These are phyloP conservation scores for Blepharisma undulans DNA, from an alignment of 169 alveolate genomes.

Conservation along the genomic window DNA sequence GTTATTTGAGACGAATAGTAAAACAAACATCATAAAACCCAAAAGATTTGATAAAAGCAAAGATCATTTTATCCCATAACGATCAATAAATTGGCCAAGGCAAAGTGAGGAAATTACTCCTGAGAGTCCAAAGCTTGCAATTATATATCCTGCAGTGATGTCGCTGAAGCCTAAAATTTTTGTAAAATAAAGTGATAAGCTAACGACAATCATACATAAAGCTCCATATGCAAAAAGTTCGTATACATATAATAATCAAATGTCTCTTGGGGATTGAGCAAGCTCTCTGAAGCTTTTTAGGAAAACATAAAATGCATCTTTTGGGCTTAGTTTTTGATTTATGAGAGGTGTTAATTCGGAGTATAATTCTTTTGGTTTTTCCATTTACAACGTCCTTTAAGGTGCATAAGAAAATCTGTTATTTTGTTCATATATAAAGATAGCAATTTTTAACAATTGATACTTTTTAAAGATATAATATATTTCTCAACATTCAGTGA, in stretches of 20 bases:
- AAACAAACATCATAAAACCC: background rate
- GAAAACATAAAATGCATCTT: background rate
- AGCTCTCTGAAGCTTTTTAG: conserved; percentile 9
- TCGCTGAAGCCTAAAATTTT: conserved; percentile 2
- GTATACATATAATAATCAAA: background rate
- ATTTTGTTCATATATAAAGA: background rate
- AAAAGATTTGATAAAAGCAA: background rate
- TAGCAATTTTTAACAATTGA: background rate
- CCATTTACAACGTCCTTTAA: background rate
- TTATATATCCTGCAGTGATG: background rate
- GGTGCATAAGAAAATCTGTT: background rate
- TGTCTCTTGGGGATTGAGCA: background rate
- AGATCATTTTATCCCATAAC: background rate
- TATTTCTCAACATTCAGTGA: too few relatives aligned
- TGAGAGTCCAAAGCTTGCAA: conserved; percentile 6
- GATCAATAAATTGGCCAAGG: background rate
- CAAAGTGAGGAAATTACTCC: background rate
- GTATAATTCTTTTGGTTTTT: background rate
- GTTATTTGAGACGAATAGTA: background rate
- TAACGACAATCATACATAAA: background rate
- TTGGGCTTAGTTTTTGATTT: background rate
- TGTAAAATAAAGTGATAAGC: background rate
- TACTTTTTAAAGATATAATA: too few relatives aligned
- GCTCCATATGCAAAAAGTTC: background rate
- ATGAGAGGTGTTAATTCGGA: background rate